Percentiles rank a stretch among this genome's conserved stretches.
Evolutionary conservation across 306 rosid genomes (phyloP).

Genomic region (Trichosanthes truncata): DNA sequence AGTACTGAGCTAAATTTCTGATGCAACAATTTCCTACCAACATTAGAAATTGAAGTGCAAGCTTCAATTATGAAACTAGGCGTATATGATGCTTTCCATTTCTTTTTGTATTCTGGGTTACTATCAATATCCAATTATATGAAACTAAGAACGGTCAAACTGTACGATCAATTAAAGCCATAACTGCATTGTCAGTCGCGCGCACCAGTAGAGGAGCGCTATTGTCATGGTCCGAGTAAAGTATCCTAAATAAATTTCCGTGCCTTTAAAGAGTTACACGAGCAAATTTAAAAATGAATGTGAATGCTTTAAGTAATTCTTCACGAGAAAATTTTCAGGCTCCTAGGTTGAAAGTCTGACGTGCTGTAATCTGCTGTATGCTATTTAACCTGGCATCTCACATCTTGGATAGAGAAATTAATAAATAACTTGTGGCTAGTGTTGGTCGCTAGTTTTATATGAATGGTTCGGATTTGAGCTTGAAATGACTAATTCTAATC

Average conservation of each 20-base stretch:
- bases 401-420: background rate
- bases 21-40: background rate
- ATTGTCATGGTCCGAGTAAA: background rate
- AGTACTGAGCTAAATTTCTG: background rate
- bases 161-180: background rate
- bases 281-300: background rate
- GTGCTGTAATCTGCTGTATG: background rate
- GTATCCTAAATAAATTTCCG: background rate
- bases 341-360: background rate
- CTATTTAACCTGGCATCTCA: background rate
- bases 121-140: background rate
- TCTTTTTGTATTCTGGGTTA: background rate
- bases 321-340: background rate
- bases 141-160: background rate
- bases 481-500: conserved; percentile 9
- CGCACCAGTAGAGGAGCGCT: background rate
- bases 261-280: background rate
- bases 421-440: background rate
- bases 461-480: background rate
- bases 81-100: background rate
- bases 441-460: background rate
- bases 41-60: background rate
- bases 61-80: background rate
- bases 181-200: background rate
- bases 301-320: background rate